phyloP scores from a whole-genome alignment of 2,329 filamentous ascomycete species.

The Scolecobasidium constrictum region DNA sequence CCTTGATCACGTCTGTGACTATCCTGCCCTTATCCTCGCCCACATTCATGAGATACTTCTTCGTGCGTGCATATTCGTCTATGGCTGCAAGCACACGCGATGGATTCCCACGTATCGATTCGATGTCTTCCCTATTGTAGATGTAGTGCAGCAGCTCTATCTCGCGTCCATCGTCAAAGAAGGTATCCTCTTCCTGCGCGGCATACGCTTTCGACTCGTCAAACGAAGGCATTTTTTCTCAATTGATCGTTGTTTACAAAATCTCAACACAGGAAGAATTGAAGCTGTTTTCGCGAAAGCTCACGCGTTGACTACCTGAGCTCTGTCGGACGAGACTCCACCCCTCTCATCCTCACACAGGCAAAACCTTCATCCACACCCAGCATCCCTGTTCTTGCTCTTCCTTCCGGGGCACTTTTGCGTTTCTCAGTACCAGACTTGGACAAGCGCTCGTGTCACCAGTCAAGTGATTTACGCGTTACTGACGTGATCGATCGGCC shows the following conservation, averaged over 20 bases:
- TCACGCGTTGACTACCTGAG: too few relatives aligned
- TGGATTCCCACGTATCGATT: slow-evolving; percentile 48
- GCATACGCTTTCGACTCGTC: slow-evolving; percentile 36
- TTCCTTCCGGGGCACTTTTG: too few relatives aligned
- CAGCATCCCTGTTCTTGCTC: too few relatives aligned
- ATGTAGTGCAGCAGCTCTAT: slow-evolving; percentile 62
- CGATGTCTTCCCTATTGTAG: slow-evolving; percentile 49
- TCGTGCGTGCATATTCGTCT: slow-evolving; percentile 54
- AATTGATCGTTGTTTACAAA: slow-evolving; percentile 18
- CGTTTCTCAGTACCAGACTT: too few relatives aligned
- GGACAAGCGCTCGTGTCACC: too few relatives aligned
- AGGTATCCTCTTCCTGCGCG: slow-evolving; percentile 29
- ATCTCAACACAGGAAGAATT: slow-evolving; percentile 9
- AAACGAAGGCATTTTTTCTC: slow-evolving; percentile 22
- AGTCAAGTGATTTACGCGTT: too few relatives aligned
- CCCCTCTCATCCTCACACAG: too few relatives aligned
- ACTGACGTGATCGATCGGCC: too few relatives aligned
- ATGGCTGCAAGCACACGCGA: slow-evolving; percentile 57
- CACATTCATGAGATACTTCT: slow-evolving; percentile 71
- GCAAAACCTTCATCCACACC: too few relatives aligned
- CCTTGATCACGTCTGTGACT: slow-evolving; percentile 55
- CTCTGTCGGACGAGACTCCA: too few relatives aligned
- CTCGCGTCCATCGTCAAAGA: slow-evolving; percentile 59
- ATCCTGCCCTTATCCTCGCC: slow-evolving; percentile 64
- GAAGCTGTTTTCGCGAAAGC: too few relatives aligned